Conservation (phyloP, 306 rosid genomes). For the Corylus heterophylla region DNA sequence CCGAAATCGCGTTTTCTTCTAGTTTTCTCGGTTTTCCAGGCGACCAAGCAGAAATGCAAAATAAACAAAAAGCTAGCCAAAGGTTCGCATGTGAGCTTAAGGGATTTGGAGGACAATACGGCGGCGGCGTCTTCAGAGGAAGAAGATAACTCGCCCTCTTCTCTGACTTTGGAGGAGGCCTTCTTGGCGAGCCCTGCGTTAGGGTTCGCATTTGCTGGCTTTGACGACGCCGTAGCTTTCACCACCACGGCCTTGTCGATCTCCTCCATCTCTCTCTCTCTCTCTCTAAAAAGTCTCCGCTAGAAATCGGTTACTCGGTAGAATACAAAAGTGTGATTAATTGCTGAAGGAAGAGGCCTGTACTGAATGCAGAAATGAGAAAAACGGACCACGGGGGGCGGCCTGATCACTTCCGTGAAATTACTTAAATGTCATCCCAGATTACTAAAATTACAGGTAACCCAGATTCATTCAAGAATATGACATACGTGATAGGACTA, state of each 20-base stretch:
- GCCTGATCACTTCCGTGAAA: neutral
- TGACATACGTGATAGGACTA: too few species aligned
- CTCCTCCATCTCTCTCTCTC: conserved; percentile 31
- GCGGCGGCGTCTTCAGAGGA: conserved; percentile 56
- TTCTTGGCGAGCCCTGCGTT: conserved; percentile 20
- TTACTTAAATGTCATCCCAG: neutral
- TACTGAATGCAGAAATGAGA: neutral
- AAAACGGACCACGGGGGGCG: too few species aligned
- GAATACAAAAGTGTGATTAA: neutral
- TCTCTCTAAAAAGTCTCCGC: neutral
- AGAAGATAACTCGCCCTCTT: conserved; percentile 88
- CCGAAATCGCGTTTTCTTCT: neutral
- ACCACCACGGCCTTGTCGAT: conserved; percentile 29
- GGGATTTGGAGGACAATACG: conserved; percentile 35
- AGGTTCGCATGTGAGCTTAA: neutral
- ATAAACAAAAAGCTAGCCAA: neutral
- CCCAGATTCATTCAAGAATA: neutral
- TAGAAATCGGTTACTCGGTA: neutral
- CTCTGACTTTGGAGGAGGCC: conserved; percentile 50
- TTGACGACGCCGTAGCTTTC: conserved; percentile 27
- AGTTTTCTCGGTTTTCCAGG: neutral
- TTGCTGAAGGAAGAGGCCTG: neutral
- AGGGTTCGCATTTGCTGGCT: conserved; percentile 21
- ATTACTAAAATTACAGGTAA: neutral
- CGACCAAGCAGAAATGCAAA: conserved; percentile 14